phyloP scores from a whole-genome alignment of 75 land plant species.

The Isoetes taiwanensis region DNA sequence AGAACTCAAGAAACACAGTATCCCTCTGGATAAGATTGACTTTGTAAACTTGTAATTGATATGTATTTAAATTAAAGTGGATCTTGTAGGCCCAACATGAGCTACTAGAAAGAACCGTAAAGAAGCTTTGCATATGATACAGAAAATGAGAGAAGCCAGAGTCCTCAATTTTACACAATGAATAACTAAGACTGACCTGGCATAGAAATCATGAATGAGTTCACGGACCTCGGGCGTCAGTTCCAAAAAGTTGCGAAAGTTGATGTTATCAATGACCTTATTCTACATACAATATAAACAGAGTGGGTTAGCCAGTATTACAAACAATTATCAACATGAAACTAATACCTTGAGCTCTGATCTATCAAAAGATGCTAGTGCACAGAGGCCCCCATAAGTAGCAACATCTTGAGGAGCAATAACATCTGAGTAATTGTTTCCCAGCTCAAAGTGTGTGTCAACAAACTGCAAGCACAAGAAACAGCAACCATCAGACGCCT shows the following conservation, averaged over 20 bases:
- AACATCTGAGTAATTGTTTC: slow-evolving; percentile 66
- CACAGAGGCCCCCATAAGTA: slow-evolving; percentile 95
- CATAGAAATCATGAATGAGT: slow-evolving; percentile 89
- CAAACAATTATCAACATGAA: slow-evolving; percentile 1
- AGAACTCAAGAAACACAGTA: no score
- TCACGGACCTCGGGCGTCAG: slow-evolving; percentile 92
- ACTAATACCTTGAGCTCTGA: slow-evolving; percentile 64
- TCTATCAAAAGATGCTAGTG: slow-evolving; percentile 92
- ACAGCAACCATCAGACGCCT: no score
- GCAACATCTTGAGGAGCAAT: slow-evolving; percentile 98
- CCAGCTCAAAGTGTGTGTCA: slow-evolving; percentile 64
- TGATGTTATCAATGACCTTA: slow-evolving; percentile 85
- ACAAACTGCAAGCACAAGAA: slow-evolving; percentile 48
- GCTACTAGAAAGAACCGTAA: no score
- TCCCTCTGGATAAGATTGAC: no score
- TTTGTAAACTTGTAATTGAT: no score
- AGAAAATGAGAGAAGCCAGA: not conserved
- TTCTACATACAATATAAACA: slow-evolving; percentile 25
- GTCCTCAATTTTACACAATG: not conserved
- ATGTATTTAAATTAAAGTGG: no score
- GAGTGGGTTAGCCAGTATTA: not conserved
- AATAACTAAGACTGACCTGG: slow-evolving; percentile 59
- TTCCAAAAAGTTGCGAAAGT: slow-evolving; percentile 88
- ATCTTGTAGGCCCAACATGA: no score
- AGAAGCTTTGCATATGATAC: not conserved